Conservation (phyloP, 352 stramenopile species). For the Phytophthora quininea region DNA sequence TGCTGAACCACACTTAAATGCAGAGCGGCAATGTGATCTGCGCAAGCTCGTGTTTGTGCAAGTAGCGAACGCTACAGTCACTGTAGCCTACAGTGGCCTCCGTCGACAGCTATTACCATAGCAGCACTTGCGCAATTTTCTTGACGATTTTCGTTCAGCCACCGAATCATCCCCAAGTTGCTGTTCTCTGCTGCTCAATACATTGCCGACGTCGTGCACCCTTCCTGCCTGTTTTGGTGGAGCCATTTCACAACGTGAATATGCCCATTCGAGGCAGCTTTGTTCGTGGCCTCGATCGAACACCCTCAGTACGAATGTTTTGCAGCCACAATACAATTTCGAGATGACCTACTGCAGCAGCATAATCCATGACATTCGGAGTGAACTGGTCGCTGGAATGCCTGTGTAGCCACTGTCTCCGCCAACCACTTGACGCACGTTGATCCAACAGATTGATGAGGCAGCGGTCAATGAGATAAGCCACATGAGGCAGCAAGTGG, state of each 20-base stretch:
- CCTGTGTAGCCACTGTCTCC: constrained; percentile 5
- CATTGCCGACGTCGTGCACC: constrained; percentile 13
- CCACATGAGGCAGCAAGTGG: neutral
- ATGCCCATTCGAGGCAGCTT: constrained; percentile 13
- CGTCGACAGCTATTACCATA: neutral
- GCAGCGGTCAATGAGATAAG: neutral
- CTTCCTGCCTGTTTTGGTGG: constrained; percentile 12
- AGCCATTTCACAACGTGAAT: constrained; percentile 14
- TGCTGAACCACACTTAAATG: too few relatives aligned
- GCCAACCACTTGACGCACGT: neutral
- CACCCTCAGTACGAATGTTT: constrained; percentile 14
- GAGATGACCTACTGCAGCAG: constrained; percentile 11
- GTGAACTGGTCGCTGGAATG: constrained; percentile 12
- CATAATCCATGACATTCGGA: constrained; percentile 15
- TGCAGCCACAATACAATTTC: constrained; percentile 23
- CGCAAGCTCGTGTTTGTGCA: too few relatives aligned
- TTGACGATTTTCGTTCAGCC: constrained; percentile 10
- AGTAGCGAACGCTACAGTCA: too few relatives aligned
- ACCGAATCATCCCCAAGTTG: constrained; percentile 12
- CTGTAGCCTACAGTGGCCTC: too few relatives aligned
- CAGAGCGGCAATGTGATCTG: too few relatives aligned
- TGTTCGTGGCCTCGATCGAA: constrained; percentile 13
- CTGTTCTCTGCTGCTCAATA: constrained; percentile 11
- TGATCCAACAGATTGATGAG: neutral
- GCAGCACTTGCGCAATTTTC: constrained; percentile 6